Base-by-base conservation (phyloP, 2,329 filamentous ascomycete genomes). In the Emmonsia crescens region DNA sequence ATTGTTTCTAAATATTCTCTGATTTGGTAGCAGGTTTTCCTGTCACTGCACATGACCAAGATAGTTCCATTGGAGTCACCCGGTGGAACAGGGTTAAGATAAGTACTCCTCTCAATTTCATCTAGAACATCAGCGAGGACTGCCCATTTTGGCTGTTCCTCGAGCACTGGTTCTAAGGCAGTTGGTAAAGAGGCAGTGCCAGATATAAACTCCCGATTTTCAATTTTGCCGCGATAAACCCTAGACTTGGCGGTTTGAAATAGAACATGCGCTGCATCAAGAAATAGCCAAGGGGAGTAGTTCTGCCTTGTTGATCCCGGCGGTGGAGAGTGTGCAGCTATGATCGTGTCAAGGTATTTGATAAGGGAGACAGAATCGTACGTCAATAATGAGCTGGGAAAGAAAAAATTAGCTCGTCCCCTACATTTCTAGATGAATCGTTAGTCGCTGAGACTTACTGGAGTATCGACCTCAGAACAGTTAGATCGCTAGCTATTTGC, bases 111-210 rank as follows among this genome's bases (percentile, higher is more conserved):
- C 69, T 97, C 94, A 67, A 99, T 96, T 74, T 99, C 94, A 65
- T 93, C 88, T 4, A 99, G 77, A 0, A 96, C 87, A 61, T 96
- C 91, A n/a, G 90, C 88, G 21, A 99, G 79, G 19, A 96, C 79
- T 31, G 81, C 81, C 94, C 94, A 99, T 72, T 99, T 99, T 2
- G 94, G 94, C 67, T 95, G 87, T 72, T 96, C 92, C 74, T 99
- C 94, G 1, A 99, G 81, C 0, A 96, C 88, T 0, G 93, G 90
- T 4, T 85, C 81, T 8, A 96, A 77, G 0, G 87, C 83, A 67
- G 91, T 77, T 12, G 79, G 78, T 24, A 83, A 76, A 9, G 74
- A 73, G 10, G 74, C 76, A 74, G 66, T 84, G 70, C 70, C 80
- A 48, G 54, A 74, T 52, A 74, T 74, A 57, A 65, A 68, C 44